Percentiles rank a stretch among this genome's conserved stretches.
phyloP scores from a whole-genome alignment of 2,329 filamentous ascomycete genomes.

The Remersonia thermophila region DNA sequence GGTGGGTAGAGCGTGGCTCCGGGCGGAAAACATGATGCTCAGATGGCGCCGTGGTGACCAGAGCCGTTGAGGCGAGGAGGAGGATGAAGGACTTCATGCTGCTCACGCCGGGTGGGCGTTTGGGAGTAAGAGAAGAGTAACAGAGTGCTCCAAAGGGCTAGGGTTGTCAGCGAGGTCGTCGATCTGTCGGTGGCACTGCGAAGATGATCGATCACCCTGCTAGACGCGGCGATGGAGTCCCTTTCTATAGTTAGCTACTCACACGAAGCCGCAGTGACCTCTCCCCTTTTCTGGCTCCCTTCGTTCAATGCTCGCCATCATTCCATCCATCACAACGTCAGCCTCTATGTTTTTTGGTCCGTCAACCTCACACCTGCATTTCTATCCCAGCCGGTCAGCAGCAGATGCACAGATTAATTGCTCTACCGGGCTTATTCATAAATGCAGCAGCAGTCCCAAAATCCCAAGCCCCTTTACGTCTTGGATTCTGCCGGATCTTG shows the following conservation, averaged over 20 bases:
- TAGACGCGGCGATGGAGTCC: too few relatives aligned
- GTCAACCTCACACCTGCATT: too few relatives aligned
- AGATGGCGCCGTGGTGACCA: not conserved
- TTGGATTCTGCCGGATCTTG: not conserved
- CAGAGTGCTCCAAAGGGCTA: too few relatives aligned
- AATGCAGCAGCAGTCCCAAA: not conserved
- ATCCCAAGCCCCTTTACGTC: not conserved
- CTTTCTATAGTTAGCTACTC: too few relatives aligned
- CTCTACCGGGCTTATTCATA: not conserved
- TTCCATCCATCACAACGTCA: too few relatives aligned
- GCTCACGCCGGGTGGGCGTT: not conserved
- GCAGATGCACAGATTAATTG: not conserved
- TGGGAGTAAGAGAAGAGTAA: too few relatives aligned
- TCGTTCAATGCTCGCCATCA: too few relatives aligned
- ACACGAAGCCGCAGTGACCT: too few relatives aligned
- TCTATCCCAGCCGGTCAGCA: not conserved
- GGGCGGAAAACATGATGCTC: conserved; percentile 1
- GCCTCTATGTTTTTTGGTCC: not conserved
- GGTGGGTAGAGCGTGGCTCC: conserved; percentile 7
- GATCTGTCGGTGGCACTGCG: too few relatives aligned
- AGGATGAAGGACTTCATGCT: not conserved
- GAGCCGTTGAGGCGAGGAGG: not conserved
- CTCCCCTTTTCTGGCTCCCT: too few relatives aligned
- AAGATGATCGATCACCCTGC: too few relatives aligned
- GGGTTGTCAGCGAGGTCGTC: too few relatives aligned